Conservation (phyloP, 2,329 filamentous ascomycete genomes). For the Fusarium virguliforme region DNA sequence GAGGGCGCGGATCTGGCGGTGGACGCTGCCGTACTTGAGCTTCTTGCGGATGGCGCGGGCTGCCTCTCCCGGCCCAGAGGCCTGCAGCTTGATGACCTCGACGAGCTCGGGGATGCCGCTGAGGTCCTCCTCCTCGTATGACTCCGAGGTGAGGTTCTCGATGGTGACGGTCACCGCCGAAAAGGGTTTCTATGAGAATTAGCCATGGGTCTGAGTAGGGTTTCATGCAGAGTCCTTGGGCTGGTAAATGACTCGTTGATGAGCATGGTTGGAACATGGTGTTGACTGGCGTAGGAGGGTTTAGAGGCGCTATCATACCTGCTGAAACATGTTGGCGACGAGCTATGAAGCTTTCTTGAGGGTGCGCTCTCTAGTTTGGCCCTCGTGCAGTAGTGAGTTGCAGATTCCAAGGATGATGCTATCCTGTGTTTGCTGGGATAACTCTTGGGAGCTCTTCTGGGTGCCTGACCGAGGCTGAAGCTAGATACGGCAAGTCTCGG, state of each 20-base stretch:
- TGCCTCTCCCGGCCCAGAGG: slow-evolving; percentile 88
- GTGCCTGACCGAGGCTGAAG: slow-evolving; percentile 26
- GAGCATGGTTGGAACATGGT: slow-evolving; percentile 5
- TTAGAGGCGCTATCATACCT: slow-evolving; percentile 42
- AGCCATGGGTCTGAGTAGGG: background rate
- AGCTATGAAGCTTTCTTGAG: background rate
- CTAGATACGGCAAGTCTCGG: background rate
- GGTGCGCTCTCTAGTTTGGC: background rate
- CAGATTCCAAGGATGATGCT: slow-evolving; percentile 34
- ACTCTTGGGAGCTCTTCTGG: slow-evolving; percentile 25
- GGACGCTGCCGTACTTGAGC: slow-evolving; percentile 97
- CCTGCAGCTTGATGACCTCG: slow-evolving; percentile 92
- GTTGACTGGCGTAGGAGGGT: background rate
- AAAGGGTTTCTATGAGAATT: slow-evolving; percentile 77
- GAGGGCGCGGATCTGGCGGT: slow-evolving; percentile 90
- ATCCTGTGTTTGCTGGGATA: slow-evolving; percentile 35
- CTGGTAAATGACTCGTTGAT: slow-evolving; percentile 39
- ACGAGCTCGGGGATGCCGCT: slow-evolving; percentile 94
- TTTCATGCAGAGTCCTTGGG: background rate
- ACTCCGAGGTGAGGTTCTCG: slow-evolving; percentile 90
- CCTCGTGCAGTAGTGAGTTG: slow-evolving; percentile 11
- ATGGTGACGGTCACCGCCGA: slow-evolving; percentile 94
- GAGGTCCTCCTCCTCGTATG: slow-evolving; percentile 91
- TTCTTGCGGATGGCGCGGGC: slow-evolving; percentile 96
- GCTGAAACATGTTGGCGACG: slow-evolving; percentile 52